Base-by-base conservation (phyloP, 441 rosid species). In the Isatis lusitanica region DNA sequence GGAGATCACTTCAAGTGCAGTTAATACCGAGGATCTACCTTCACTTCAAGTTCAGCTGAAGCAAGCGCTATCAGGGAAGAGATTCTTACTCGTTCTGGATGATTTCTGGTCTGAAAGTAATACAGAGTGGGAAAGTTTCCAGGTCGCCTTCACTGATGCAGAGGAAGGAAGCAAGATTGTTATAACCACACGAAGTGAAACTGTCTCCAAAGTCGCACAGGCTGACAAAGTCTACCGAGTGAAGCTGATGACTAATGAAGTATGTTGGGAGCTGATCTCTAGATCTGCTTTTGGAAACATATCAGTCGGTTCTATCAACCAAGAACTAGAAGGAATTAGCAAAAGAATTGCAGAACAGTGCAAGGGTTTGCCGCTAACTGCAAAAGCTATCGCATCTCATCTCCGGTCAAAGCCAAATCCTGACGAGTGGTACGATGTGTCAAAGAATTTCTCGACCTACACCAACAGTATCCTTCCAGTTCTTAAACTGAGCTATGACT, bases 221-320 rank as follows among this genome's bases (percentile, higher is more conserved):
- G 63, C 74, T 60, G 81, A 44, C 4, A 31, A 62, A 53, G n/a
- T 35, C 40, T 78, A 73, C 64, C 65, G 6, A 40, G 15, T 73
- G 74, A 78, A 73, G 61, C 10, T 67, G 61, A 51, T 78, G 69
- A 60, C 74, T 6, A 33, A 73, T 46, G 78, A 73, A 50, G 81
- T 73, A 53, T 73, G 81, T 44, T 78, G 81, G 81, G 78, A 78
- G 66, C 55, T 78, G 63, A 72, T 78, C 48, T 60, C 66, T 6
- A 67, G 60, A 55, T 28, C 9, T 53, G 77, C 70, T 53, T 78
- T 78, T 73, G 78, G 63, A 62, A 38, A 47, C 39, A 78, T 33
- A 15, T 52, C 68, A 35, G 53, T 39, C 5, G 53, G 60, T 46
- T 77, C 77, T 38, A 51, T 43, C 43, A 16, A 66, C 55, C 76